Percentiles rank a stretch among this genome's conserved stretches.
Conservation (phyloP, 768 basidiomycete species). For the Leccinum imitatum region DNA sequence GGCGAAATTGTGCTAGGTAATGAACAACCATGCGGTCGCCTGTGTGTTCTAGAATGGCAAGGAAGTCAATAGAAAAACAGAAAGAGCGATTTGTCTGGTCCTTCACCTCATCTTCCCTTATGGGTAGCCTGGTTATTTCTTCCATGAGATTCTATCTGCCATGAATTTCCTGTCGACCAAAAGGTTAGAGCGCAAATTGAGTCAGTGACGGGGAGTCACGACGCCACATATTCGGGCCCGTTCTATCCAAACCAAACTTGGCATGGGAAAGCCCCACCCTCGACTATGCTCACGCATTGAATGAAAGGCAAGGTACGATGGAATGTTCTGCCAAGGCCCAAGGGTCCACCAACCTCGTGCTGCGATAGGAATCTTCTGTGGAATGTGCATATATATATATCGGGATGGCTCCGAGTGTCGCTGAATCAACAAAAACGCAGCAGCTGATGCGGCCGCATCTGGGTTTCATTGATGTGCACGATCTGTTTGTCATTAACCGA, state of each 20-base stretch:
- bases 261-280: neutral
- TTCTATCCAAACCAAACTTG: neutral
- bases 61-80: neutral
- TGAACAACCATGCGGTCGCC: neutral
- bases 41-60: slow-evolving; percentile 1
- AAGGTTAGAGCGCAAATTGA: neutral
- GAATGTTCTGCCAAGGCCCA: neutral
- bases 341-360: neutral
- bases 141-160: neutral
- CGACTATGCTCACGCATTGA: neutral
- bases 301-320: neutral
- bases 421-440: neutral
- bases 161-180: neutral
- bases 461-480: no score
- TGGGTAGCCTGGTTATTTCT: neutral
- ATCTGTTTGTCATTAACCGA: no score
- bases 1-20: no score
- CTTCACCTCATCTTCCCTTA: neutral
- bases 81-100: neutral
- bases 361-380: neutral
- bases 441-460: no score
- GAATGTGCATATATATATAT: neutral
- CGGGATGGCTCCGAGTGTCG: neutral
- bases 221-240: neutral
- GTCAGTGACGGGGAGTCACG: no score